These are phyloP conservation scores for Backusella psychrophila DNA, from an alignment of 192 early-diverging fungal species.

Conservation along the genomic window DNA sequence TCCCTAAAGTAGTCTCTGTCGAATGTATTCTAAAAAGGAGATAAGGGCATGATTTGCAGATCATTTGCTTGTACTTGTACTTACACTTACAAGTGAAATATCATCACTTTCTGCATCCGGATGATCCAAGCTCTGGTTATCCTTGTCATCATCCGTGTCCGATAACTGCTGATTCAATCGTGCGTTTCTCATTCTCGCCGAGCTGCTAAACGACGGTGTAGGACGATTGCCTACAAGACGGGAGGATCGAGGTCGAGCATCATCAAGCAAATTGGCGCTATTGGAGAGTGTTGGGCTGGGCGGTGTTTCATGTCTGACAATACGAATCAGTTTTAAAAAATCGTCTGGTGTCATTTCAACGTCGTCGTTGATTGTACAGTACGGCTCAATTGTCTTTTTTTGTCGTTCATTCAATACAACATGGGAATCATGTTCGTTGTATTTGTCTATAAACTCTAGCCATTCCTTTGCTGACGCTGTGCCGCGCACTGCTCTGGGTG, in stretches of 20 bases:
- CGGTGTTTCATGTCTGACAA: background rate
- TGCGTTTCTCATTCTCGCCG: background rate
- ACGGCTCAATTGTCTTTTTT: conserved; percentile 30
- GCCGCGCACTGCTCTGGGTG: conserved; percentile 9
- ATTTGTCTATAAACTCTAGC: conserved; percentile 27
- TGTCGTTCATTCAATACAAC: conserved; percentile 31
- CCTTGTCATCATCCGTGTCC: background rate
- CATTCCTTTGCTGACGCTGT: conserved; percentile 33
- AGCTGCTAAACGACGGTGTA: background rate
- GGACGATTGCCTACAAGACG: background rate
- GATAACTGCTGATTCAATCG: background rate
- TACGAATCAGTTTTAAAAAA: conserved; percentile 31
- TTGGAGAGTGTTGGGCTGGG: background rate
- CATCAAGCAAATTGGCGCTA: background rate
- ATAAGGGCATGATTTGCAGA: background rate
- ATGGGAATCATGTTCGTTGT: conserved; percentile 21
- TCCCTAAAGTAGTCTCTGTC: background rate
- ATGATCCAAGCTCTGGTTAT: background rate
- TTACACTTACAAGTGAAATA: conserved; percentile 1
- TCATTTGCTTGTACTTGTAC: background rate
- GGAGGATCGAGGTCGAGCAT: background rate
- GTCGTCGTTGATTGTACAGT: conserved; percentile 31
- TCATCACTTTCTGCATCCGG: background rate
- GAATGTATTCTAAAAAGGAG: background rate
- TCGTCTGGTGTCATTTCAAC: conserved; percentile 45